Evolutionary conservation across 805 yeast genomes (phyloP).

Genomic region (Hanseniaspora pseudoguilliermondii): DNA sequence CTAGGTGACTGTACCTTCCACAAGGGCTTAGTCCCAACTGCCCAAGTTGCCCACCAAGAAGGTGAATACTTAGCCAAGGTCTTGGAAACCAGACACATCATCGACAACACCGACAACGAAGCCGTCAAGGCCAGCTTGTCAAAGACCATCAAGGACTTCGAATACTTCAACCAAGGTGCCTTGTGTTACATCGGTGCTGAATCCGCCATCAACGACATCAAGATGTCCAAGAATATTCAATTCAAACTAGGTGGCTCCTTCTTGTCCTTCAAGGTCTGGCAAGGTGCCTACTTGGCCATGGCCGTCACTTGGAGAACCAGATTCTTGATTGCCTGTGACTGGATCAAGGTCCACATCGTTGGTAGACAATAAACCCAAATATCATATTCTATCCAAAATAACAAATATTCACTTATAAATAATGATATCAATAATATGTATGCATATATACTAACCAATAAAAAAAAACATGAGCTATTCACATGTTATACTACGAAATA

Average conservation of each 20-base stretch:
- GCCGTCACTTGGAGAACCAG: conserved; percentile 80
- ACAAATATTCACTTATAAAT: neutral
- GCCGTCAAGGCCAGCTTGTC: conserved; percentile 34
- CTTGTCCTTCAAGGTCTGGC: conserved; percentile 85
- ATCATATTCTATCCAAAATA: neutral
- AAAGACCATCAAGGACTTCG: conserved; percentile 46
- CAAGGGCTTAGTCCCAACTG: conserved; percentile 87
- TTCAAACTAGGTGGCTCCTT: conserved; percentile 66
- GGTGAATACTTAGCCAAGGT: conserved; percentile 68
- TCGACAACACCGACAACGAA: conserved; percentile 36
- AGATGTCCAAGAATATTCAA: conserved; percentile 36
- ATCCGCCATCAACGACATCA: conserved; percentile 82
- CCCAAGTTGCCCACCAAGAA: conserved; percentile 94
- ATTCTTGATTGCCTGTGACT: conserved; percentile 71
- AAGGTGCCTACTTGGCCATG: conserved; percentile 87
- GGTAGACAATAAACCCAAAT: conserved; percentile 63
- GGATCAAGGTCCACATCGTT: conserved; percentile 76
- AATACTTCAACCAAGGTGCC: conserved; percentile 81
- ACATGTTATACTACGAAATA: too few species aligned
- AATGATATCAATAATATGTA: too few species aligned
- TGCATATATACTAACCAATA: too few species aligned
- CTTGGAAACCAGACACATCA: conserved; percentile 50
- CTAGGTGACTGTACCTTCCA: conserved; percentile 87
- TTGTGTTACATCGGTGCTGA: conserved; percentile 89
- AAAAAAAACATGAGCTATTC: too few species aligned